phyloP scores from a whole-genome alignment of 2,329 filamentous ascomycete species.

The Plenodomus tracheiphilus region DNA sequence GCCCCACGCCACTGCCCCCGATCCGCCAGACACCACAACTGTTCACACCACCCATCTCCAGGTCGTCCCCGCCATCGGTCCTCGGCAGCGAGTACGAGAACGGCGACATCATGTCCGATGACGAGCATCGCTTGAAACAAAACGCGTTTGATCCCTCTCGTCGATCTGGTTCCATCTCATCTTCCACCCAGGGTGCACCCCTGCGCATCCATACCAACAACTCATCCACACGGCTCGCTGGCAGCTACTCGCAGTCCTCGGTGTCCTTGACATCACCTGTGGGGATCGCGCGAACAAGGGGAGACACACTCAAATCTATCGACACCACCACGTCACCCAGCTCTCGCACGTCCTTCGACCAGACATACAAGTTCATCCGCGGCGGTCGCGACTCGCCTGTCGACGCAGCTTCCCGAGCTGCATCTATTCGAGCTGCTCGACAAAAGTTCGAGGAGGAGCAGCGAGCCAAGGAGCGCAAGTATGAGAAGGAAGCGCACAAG shows the following conservation, averaged over 20 bases:
- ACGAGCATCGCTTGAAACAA: constrained; percentile 48
- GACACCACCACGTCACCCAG: constrained; percentile 56
- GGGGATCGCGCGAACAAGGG: constrained; percentile 49
- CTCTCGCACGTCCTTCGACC: constrained; percentile 61
- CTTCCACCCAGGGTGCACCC: constrained; percentile 45
- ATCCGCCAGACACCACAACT: constrained; percentile 60
- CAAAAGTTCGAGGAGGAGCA: constrained; percentile 63
- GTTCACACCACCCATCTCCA: constrained; percentile 57
- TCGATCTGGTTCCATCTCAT: constrained; percentile 51
- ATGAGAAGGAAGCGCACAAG: constrained; percentile 57
- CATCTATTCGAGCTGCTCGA: constrained; percentile 59
- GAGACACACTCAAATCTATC: constrained; percentile 54
- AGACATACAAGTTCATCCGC: constrained; percentile 56
- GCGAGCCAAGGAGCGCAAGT: constrained; percentile 58
- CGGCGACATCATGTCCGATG: constrained; percentile 52
- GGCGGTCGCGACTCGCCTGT: constrained; percentile 52
- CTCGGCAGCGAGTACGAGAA: constrained; percentile 50
- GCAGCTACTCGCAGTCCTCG: constrained; percentile 57
- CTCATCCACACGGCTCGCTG: constrained; percentile 51
- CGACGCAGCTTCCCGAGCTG: constrained; percentile 59
- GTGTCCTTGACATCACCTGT: constrained; percentile 52
- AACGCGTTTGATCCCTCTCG: constrained; percentile 44
- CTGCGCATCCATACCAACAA: constrained; percentile 44
- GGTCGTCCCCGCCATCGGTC: constrained; percentile 55
- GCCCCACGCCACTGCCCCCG: constrained; percentile 56